Base-by-base conservation (phyloP, 148 eudicot species). In the Chenopodium berlandieri region DNA sequence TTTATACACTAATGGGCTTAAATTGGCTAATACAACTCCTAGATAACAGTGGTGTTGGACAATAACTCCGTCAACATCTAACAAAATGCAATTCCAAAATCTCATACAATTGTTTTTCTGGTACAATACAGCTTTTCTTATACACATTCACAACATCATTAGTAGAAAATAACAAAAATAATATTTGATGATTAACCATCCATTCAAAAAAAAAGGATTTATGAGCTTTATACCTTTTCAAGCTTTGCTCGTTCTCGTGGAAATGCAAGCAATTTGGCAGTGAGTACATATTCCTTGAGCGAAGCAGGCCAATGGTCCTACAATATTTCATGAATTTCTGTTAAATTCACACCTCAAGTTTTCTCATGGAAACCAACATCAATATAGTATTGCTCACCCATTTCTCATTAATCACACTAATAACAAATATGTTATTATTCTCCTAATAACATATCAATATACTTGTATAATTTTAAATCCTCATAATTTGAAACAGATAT, bases 271-370 rank as follows among this genome's bases (percentile, higher is more conserved):
- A 82, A 82, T 66, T 82, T 91, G 12, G 89, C 82, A 2, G 86
- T 87, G 47, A 74, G 84, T 20, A 95, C 81, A 78, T 88, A 95
- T 31, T 91, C 87, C 87, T 92, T 95, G 16, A 95, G 92, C 2
- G 97, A 92, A 47, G 84, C 80, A 60, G 97, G 98, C 98, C 97
- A 95, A 78, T 91, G 84, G 17, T 91, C 94, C 97, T 92, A 77
- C 60, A 64, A 56, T 20, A 46, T n/a, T 52, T 54, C 6, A 75
- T 20, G 32, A 75, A 52, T 32, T 34, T 34, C 6, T 34, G 37
- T 34, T 34, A 34, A 34, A 34, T 34, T 34, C 37, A 34, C 37
- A 34, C 37, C 37, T 34, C 37, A 34, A 34, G 37, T 34, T 34
- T 34, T 34, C 37, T 34, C 37, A 34, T 34, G 37, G 37, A 34